Base-by-base conservation (phyloP, 2,329 filamentous ascomycete genomes). In the Phoma herbarum region DNA sequence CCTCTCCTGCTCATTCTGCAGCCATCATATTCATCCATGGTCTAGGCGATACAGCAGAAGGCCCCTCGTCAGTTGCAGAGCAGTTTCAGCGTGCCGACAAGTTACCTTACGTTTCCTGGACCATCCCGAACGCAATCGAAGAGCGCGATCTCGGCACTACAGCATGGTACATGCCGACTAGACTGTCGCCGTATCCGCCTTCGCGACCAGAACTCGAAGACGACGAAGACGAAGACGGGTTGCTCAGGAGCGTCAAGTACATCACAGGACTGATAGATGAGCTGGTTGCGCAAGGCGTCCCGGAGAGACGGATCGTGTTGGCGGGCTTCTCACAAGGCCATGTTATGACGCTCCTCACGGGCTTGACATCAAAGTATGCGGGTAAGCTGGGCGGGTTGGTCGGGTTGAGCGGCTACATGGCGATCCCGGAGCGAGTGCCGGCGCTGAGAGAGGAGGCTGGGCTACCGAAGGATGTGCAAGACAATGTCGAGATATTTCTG, bases 321-420 rank as follows among this genome's bases (percentile, higher is more conserved):
- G 81, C 79, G 4, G 81, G 81, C 2, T 83, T 83, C 65, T 81
- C 79, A 22, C 81, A 83, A 61, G 81, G 81, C 18, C 79, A 80
- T 66, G 81, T 79, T 0, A 75, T 83, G 58, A 75, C 77, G 12
- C 57, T 83, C 33, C 71, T 82, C 7, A 78, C 76, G 5, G 79
- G 80, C 14, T 61, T 83, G 28, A 75, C 69, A 2, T 79, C 77
- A 5, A 76, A 73, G 46, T 79, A 79, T 52, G 68, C 75, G 7
- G 80, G 80, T 1, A 74, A 70, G 23, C 67, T 83, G 14, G 55
- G 78, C 64, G 56, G 80, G 67, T 63, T 83, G 31, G 75, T 79
- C 0, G 79, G 80, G 0, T 52, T 83, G 42, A 80, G 79, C 64
- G 82, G 82, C 2, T 84, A 83, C 62, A 64, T 85, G 22, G 82